These are phyloP conservation scores for Mucor indicus DNA, from an alignment of 371 early-diverging fungal species.

Conservation along the genomic window DNA sequence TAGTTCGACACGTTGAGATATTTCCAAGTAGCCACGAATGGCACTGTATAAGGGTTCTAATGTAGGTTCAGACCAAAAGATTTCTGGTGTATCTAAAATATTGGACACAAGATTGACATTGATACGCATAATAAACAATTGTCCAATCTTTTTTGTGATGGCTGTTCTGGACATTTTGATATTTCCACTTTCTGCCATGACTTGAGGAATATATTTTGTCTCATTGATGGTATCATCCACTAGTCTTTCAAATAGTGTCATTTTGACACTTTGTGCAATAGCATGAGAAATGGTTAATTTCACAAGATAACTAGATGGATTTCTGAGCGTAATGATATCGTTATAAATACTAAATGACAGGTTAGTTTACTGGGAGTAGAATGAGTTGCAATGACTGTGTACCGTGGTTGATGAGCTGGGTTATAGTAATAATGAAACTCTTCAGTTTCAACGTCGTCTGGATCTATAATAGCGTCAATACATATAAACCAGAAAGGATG, in stretches of 20 bases:
- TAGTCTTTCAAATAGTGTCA: slow-evolving; percentile 78
- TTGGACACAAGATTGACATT: slow-evolving; percentile 86
- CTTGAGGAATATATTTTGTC: slow-evolving; percentile 82
- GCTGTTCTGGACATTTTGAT: slow-evolving; percentile 72
- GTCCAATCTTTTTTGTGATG: slow-evolving; percentile 65
- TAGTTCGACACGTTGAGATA: slow-evolving; percentile 57
- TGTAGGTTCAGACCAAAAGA: slow-evolving; percentile 85
- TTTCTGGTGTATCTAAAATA: slow-evolving; percentile 84
- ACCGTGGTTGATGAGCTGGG: slow-evolving; percentile 65
- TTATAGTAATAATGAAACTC: slow-evolving; percentile 92
- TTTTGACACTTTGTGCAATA: slow-evolving; percentile 85
- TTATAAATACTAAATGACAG: slow-evolving; percentile 51
- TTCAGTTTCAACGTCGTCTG: slow-evolving; percentile 82
- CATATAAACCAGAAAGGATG: background rate
- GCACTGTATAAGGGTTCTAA: slow-evolving; percentile 78
- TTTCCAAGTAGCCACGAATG: slow-evolving; percentile 79
- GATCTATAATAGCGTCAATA: slow-evolving; percentile 15
- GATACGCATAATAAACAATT: slow-evolving; percentile 83
- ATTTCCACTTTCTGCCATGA: slow-evolving; percentile 79
- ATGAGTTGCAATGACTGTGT: slow-evolving; percentile 16
- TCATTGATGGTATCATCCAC: slow-evolving; percentile 82
- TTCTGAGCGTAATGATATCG: slow-evolving; percentile 56
- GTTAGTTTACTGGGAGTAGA: background rate
- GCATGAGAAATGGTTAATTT: slow-evolving; percentile 82
- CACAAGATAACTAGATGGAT: slow-evolving; percentile 53